Evolutionary conservation across 176 grass and related monocot species (phyloP), one percentile per base, ranked within the genome.

Genomic region (Bolboschoenus planiculmis): DNA sequence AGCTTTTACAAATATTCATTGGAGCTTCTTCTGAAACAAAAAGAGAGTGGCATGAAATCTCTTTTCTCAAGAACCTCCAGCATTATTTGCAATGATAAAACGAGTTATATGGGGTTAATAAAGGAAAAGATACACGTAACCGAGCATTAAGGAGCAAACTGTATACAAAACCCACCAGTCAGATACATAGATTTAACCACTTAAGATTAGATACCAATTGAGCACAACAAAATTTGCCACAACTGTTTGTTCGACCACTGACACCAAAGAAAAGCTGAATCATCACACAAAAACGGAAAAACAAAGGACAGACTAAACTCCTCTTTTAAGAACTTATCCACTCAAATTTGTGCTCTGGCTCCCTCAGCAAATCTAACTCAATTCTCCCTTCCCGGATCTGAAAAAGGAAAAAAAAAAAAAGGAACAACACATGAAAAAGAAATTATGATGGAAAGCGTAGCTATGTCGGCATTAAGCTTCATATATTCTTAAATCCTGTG

Each of bases 161-260:
- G 68, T 73, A 46, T 73, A 73, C n/a, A 43, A 46, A n/a, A 73
- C n/a, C 40, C 40, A 73, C 24, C 26, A 75, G 11, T 48, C 20
- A 16, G 21, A 74, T 46, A 30, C 21, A 74, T 15, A 46, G 70
- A 74, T 24, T 50, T 4, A 75, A 46, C 4, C 11, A 40, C 10
- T 37, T 37, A 36, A 40, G 35, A n/a, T 30, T 75, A 75, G 71
- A 15, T 44, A 75, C 71, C 71, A 50, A 75, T 30, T 18, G 43
- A 75, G 31, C 71, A 15, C 13, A 50, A 75, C 71, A 75, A 75
- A 73, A 75, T 31, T 70, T 75, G 43, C 14, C 5, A 48, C 43
- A 75, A 48, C 71, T 48, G 24, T 75, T 75, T 50, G 71, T 75
- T 30, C 71, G 50, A 75, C 71, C 13, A 75, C 71, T 75, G 24